Base-by-base conservation (phyloP, 75 land plant species). In the Picea sitchensis region DNA sequence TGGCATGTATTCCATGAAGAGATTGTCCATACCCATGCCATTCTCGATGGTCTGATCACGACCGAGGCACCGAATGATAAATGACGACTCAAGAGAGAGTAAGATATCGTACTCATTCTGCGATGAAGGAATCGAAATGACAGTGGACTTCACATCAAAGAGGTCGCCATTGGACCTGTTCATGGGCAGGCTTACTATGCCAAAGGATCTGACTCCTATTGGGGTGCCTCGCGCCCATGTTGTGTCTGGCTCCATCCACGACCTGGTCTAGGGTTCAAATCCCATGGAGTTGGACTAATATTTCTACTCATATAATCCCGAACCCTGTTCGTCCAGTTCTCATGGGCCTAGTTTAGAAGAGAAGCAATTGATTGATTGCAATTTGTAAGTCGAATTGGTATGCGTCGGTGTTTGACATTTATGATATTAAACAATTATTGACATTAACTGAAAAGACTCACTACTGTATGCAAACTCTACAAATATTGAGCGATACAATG, bases 1-100 rank as follows among this genome's bases (percentile, higher is more conserved):
- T 14, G 90, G 77, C 90, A 91, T 88, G 83, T 86, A 88, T 80
- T 88, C 90, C 83, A 91, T 57, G 80, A 86, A 86, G 59, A 91
- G 41, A 15, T 23, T 26, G 2, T 67, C 47, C 12, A 78, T 81
- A 14, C 63, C 75, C 38, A 36, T 17, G 20, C 85, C 85, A 21
- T 76, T 60, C 74, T 84, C 85, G 30, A 26, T 20, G 4, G 71
- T 80, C 77, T 77, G 75, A 57, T 75, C 80, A 17, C 69, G 57
- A 4, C 84, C 87, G 2, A 79, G 58, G 30, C 87, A 85, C 11
- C 51, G 15, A 65, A 85, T 83, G 14, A 85, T 62, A 61, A 63
- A 67, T 14, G 71, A 62, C 36, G 84, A 82, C 15, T 81, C 83
- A 32, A 85, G 58, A 44, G 78, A 76, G 78, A 59, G 78, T 12